Evolutionary conservation across 1,284 basidiomycete genomes (phyloP).

Genomic region (Cutaneotrichosporon mucoides): DNA sequence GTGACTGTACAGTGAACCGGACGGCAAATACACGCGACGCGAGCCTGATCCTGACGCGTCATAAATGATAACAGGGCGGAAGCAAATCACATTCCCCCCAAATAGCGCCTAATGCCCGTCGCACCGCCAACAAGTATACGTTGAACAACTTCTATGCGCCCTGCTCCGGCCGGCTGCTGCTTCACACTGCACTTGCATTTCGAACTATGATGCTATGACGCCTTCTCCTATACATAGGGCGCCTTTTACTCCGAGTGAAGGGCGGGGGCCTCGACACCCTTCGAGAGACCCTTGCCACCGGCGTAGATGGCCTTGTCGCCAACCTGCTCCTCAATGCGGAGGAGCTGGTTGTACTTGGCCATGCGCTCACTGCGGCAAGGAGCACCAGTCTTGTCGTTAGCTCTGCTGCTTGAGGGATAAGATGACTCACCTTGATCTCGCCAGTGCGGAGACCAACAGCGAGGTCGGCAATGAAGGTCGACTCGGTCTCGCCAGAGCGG

Average conservation of each 20-base stretch:
- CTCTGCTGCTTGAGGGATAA: constrained; percentile 51
- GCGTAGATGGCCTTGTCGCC: constrained; percentile 62
- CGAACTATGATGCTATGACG: neutral
- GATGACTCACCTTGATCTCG: constrained; percentile 1
- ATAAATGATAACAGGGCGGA: too few relatives aligned
- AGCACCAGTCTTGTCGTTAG: constrained; percentile 51
- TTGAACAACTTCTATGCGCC: too few relatives aligned
- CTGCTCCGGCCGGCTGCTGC: too few relatives aligned
- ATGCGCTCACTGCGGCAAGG: constrained; percentile 12
- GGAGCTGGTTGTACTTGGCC: constrained; percentile 66
- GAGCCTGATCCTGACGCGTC: too few relatives aligned
- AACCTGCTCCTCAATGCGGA: constrained; percentile 89
- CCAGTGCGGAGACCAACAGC: constrained; percentile 78
- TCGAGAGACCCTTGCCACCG: constrained; percentile 72
- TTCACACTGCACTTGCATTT: neutral
- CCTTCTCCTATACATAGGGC: neutral
- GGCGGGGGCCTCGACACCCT: constrained; percentile 66
- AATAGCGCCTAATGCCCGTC: too few relatives aligned
- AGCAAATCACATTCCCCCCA: too few relatives aligned
- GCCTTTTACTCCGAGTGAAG: constrained; percentile 50
- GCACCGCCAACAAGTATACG: too few relatives aligned
- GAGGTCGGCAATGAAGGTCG: constrained; percentile 95
- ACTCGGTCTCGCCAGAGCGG: constrained; percentile 95
- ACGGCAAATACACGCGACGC: too few relatives aligned
- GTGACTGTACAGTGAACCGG: too few relatives aligned